Evolutionary conservation across 257 asterid species (phyloP).

Genomic region (Nemophila menziesii): DNA sequence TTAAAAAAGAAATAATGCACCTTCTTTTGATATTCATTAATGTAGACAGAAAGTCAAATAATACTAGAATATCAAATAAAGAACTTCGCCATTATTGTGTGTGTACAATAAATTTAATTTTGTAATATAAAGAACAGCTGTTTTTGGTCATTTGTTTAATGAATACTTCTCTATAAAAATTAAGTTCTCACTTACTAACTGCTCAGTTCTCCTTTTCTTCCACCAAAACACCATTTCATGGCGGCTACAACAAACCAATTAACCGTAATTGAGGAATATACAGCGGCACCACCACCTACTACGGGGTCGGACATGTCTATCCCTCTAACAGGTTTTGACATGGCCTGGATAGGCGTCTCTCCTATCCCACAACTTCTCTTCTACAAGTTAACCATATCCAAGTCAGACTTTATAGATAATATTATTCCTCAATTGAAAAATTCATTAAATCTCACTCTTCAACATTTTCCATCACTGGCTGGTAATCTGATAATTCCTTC

Average conservation of each 20-base stretch:
- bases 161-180: too few species aligned
- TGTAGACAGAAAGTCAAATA: too few species aligned
- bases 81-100: too few species aligned
- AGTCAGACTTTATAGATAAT: slow-evolving; percentile 14
- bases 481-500: slow-evolving; percentile 9
- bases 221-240: too few species aligned
- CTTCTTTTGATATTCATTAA: too few species aligned
- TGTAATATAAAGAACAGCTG: too few species aligned
- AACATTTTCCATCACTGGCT: slow-evolving; percentile 29
- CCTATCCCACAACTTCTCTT: slow-evolving; percentile 24
- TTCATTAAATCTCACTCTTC: slow-evolving; percentile 29
- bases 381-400: slow-evolving; percentile 19
- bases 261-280: neutral
- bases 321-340: neutral
- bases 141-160: too few species aligned
- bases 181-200: too few species aligned
- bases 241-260: neutral
- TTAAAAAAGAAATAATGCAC: too few species aligned
- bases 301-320: neutral
- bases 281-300: neutral
- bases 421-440: slow-evolving; percentile 20
- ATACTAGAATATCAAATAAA: too few species aligned
- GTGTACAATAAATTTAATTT: too few species aligned
- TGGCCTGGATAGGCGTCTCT: neutral
- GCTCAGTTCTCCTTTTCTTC: too few species aligned